A percentile compares a stretch with the other conserved stretches of the same genome.
Conservation (phyloP, 2,329 filamentous ascomycete species). For the Cyphellophora europaea region DNA sequence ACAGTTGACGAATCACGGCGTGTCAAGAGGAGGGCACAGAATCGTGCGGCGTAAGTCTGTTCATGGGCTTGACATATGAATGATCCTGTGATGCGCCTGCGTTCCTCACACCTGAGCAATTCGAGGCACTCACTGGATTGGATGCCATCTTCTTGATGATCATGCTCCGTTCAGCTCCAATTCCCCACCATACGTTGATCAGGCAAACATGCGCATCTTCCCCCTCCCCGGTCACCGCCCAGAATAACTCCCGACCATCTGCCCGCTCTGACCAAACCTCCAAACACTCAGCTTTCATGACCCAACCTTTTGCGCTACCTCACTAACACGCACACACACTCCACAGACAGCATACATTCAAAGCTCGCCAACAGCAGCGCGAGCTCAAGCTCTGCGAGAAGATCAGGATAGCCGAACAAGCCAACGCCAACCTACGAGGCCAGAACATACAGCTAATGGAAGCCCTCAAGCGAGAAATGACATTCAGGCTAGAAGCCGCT, state of each 20-base stretch:
- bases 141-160: too few species aligned
- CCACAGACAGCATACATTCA: slow-evolving; percentile 1
- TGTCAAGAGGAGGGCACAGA: neutral
- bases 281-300: neutral
- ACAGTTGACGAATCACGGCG: neutral
- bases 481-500: too few species aligned
- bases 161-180: too few species aligned
- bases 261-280: neutral
- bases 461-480: too few species aligned
- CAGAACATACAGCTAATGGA: neutral
- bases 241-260: neutral
- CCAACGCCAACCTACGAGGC: neutral
- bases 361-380: neutral
- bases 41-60: neutral
- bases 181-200: too few species aligned
- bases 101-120: too few species aligned
- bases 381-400: neutral
- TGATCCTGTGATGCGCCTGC: too few species aligned
- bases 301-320: neutral
- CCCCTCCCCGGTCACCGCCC: too few species aligned
- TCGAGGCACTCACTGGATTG: too few species aligned
- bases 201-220: too few species aligned
- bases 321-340: neutral
- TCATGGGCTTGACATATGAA: neutral
- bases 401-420: neutral